Percentiles rank a stretch among this genome's conserved stretches.
Evolutionary conservation across 2,329 filamentous ascomycete genomes (phyloP).

Genomic region (Cryphonectria carpinicola): DNA sequence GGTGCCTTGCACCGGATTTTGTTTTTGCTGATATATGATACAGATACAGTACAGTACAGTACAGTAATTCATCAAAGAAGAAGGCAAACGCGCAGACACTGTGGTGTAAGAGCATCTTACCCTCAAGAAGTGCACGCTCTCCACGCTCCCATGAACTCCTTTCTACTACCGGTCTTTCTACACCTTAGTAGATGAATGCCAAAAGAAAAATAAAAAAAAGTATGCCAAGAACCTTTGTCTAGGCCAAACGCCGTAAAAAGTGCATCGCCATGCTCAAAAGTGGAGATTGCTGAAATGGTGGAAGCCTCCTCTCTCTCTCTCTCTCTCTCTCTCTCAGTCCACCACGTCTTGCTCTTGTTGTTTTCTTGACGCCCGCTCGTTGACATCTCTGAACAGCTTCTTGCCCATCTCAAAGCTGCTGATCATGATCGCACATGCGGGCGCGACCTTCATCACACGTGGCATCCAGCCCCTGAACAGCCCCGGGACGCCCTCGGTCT

Average conservation of each 20-base stretch:
- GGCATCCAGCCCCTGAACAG: conserved; percentile 93
- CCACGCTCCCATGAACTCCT: conserved; percentile 8
- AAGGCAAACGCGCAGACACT: background rate
- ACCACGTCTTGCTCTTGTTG: conserved; percentile 28
- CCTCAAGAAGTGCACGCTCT: conserved; percentile 15
- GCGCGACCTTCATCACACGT: conserved; percentile 89
- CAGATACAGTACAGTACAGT: background rate
- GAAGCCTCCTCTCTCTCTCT: background rate
- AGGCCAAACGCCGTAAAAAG: conserved; percentile 23
- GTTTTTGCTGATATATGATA: conserved; percentile 4
- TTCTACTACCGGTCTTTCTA: background rate
- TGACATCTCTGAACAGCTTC: conserved; percentile 77
- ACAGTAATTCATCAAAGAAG: background rate
- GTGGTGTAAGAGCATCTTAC: background rate
- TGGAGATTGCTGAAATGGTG: conserved; percentile 21
- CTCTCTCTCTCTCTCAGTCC: conserved; percentile 11
- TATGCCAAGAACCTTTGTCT: conserved; percentile 18
- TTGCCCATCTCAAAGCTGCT: conserved; percentile 97
- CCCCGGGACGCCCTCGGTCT: conserved; percentile 77
- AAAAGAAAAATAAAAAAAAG: background rate
- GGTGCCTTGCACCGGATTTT: background rate
- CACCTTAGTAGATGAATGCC: conserved; percentile 1
- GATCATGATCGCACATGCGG: conserved; percentile 98
- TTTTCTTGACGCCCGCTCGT: conserved; percentile 52
- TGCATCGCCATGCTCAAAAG: conserved; percentile 25